These are phyloP conservation scores for Syzygium aromaticum DNA, from an alignment of 345 rosid species.

Conservation along the genomic window DNA sequence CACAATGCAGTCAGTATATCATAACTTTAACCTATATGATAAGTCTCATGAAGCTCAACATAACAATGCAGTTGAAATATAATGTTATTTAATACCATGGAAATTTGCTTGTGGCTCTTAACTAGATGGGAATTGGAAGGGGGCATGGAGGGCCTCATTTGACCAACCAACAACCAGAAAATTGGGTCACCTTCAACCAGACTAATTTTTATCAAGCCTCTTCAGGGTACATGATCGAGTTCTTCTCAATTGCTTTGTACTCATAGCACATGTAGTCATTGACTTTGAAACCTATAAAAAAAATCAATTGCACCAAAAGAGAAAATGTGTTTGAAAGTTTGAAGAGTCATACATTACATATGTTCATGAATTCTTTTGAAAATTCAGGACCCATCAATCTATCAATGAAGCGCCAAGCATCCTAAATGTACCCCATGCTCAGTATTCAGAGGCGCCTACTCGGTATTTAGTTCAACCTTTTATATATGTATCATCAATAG, in stretches of 20 bases:
- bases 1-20: not conserved
- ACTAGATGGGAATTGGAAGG: not conserved
- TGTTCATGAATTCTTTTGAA: not conserved
- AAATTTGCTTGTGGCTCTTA: not conserved
- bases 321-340: not conserved
- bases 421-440: not conserved
- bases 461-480: not conserved
- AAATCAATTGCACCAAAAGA: not conserved
- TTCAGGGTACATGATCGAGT: not conserved
- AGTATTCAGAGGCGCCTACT: not conserved
- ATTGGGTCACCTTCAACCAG: not conserved
- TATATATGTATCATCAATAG: not conserved
- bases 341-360: not conserved
- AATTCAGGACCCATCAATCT: not conserved
- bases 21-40: not conserved
- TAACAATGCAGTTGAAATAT: not conserved
- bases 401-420: not conserved
- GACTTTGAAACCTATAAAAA: not conserved
- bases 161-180: not conserved
- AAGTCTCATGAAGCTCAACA: not conserved
- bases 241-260: not conserved
- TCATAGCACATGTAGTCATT: not conserved
- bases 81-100: not conserved
- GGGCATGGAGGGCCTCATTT: not conserved
- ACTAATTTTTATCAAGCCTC: not conserved